Evolutionary conservation across 2,329 filamentous ascomycete species (phyloP), one percentile per base, ranked within the genome.

Genomic region (Blastomyces parvus): DNA sequence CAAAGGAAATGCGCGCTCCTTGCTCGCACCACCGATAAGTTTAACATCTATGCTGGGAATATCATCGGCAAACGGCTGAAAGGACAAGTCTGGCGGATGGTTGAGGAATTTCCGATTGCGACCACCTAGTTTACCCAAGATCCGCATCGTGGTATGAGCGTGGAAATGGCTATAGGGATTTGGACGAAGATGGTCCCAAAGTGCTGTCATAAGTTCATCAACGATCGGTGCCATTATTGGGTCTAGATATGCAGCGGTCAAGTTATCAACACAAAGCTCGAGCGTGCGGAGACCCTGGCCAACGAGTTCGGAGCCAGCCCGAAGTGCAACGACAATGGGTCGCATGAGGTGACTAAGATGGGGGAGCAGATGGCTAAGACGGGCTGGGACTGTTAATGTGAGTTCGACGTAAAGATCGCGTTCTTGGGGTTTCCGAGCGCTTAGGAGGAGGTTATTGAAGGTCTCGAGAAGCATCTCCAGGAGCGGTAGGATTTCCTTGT

Each of bases 141-240:
- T 99, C 56, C 94, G 84, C 87, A 99, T 96, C 0, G 94, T 97
- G 0, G 94, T 97, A 73, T 99, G 94, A 0, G 95, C 90, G 72
- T 97, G 93, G 75, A 97, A 96, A 74, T 99, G 95, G 70, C 89
- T 96, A 75, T 99, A 96, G 0, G 94, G 94, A 66, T 92, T 88
- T 8, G 94, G 95, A 70, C 89, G 89, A 52, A 99, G 82, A 74
- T 99, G 95, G 67, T 97, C 92, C 82, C 96, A 99, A 0, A 99
- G 82, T 0, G 93, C 93, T 57, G 91, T 94, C 94, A 99, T 99
- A 55, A 99, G 81, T 72, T 99, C 94, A 70, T 99, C 93, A 75
- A 99, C 97, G 33, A 97, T 95, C 0, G 94, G 95, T 1, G 93
- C 91, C 93, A 99, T 99, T 70, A 99, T 97, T 0, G 94, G 95